Evolutionary conservation across 345 rosid species (phyloP).

Genomic region (Salix dunnii): DNA sequence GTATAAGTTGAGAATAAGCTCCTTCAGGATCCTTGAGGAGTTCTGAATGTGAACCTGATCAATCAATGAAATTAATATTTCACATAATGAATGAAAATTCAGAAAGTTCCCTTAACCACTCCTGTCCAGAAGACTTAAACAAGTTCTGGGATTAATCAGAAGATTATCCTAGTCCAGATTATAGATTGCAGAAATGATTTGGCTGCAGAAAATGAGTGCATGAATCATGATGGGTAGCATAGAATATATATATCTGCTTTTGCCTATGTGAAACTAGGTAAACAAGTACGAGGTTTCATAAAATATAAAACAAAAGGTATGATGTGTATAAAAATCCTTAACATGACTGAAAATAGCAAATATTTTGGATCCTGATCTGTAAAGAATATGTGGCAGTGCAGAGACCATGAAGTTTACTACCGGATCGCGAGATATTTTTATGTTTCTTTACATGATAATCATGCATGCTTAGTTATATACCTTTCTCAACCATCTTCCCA

Average conservation of each 20-base stretch:
- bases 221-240: not conserved
- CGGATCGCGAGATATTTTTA: not conserved
- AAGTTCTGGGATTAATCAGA: not conserved
- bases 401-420: not conserved
- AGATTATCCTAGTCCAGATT: not conserved
- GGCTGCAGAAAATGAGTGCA: not conserved
- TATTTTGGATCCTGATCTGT: not conserved
- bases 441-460: not conserved
- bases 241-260: no score
- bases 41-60: slow-evolving; percentile 49
- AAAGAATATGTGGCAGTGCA: not conserved
- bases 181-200: not conserved
- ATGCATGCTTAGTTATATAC: slow-evolving; percentile 24
- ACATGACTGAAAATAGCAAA: not conserved
- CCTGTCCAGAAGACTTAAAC: not conserved
- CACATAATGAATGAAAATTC: not conserved
- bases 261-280: not conserved
- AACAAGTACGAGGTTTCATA: not conserved
- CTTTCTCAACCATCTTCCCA: slow-evolving; percentile 83
- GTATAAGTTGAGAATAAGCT: slow-evolving; percentile 82
- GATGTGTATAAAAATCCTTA: not conserved
- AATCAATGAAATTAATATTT: not conserved
- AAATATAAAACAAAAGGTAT: not conserved
- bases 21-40: slow-evolving; percentile 66
- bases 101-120: not conserved